Conservation (phyloP, 1,284 basidiomycete species). For the Leccinum fuscescens region DNA sequence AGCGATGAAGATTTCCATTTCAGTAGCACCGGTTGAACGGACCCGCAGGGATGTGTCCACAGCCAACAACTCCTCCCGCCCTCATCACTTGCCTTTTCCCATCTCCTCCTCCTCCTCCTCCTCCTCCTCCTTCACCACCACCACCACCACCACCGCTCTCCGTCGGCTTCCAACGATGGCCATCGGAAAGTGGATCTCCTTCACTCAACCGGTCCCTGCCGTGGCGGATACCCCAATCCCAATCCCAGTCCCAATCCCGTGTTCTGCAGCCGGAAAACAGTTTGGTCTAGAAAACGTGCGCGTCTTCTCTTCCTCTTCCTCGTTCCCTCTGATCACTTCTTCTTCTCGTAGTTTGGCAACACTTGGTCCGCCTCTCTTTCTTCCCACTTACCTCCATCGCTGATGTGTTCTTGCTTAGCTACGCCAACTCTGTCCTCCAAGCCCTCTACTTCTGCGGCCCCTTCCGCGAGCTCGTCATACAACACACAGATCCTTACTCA, state of each 20-base stretch:
- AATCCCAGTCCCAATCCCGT: constrained; percentile 38
- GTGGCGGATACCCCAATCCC: constrained; percentile 32
- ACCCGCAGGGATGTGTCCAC: constrained; percentile 22
- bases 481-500: constrained; percentile 49
- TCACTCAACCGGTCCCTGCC: constrained; percentile 28
- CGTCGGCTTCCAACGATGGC: constrained; percentile 19
- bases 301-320: constrained; percentile 17
- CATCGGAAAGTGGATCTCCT: constrained; percentile 38
- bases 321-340: constrained; percentile 1
- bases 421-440: constrained; percentile 97
- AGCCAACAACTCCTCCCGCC: not conserved
- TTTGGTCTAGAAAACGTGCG: constrained; percentile 93
- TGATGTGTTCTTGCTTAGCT: constrained; percentile 52
- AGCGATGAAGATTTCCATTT: constrained; percentile 15
- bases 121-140: not conserved
- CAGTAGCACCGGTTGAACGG: constrained; percentile 10
- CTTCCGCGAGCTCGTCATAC: constrained; percentile 73
- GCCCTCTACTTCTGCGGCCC: constrained; percentile 89
- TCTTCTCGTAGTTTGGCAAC: constrained; percentile 67
- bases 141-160: not conserved
- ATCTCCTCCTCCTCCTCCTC: not conserved
- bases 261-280: constrained; percentile 68
- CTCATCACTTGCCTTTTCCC: not conserved
- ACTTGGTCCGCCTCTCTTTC: constrained; percentile 57
- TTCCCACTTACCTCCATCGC: constrained; percentile 4